Conservation (phyloP, 352 stramenopile genomes). For the Aphanomyces euteiches region DNA sequence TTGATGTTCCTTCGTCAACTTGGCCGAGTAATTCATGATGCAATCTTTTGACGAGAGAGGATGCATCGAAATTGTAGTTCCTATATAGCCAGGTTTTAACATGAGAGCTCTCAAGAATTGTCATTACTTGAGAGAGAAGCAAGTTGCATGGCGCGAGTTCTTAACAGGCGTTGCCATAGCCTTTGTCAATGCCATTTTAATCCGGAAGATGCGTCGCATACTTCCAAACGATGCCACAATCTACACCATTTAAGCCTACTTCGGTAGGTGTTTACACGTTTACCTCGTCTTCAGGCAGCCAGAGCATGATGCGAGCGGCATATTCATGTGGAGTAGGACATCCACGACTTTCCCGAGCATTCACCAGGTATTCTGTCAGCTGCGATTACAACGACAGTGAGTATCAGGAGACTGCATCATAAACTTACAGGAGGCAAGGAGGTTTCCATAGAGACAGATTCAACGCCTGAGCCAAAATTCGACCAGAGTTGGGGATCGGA, state of each 20-base stretch:
- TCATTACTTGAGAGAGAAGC: conserved; percentile 23
- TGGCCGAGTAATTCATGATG: background rate
- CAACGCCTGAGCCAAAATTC: background rate
- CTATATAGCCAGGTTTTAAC: background rate
- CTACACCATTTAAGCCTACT: background rate
- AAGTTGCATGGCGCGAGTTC: conserved; percentile 13
- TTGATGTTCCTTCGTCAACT: background rate
- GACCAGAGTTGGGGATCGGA: background rate
- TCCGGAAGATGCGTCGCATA: conserved; percentile 6
- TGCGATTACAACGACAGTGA: background rate
- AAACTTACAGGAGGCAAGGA: background rate
- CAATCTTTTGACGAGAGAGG: background rate
- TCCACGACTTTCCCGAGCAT: conserved; percentile 9
- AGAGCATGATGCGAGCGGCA: conserved; percentile 61
- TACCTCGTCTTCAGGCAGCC: conserved; percentile 44
- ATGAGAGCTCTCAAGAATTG: background rate
- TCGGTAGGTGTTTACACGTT: background rate
- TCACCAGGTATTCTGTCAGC: background rate
- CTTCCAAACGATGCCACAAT: background rate
- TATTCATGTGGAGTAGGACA: conserved; percentile 56
- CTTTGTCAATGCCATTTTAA: conserved; percentile 10
- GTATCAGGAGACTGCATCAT: conserved; percentile 3
- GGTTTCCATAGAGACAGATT: no score
- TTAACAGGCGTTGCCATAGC: background rate
- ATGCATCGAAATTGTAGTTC: background rate